These are phyloP conservation scores for Ophiocordyceps camponoti-leonardi DNA, from an alignment of 2,329 filamentous ascomycete genomes.

Conservation along the genomic window DNA sequence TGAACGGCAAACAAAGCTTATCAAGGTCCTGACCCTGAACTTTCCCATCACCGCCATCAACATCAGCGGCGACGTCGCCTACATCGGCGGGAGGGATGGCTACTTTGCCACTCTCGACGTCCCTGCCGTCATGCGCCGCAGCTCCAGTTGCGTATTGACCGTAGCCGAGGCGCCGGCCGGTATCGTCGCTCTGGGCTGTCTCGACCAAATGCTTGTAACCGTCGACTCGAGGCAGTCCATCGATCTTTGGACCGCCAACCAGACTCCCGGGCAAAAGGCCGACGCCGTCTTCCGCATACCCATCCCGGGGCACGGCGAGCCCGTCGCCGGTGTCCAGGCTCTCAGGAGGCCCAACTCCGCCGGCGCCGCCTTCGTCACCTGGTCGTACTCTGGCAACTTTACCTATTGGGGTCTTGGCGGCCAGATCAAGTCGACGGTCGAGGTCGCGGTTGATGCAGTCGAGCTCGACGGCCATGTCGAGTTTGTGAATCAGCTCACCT, in stretches of 20 bases:
- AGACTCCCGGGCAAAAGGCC: conserved; percentile 21
- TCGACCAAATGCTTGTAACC: conserved; percentile 50
- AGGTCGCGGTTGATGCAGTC: conserved; percentile 51
- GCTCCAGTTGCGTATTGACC: conserved; percentile 19
- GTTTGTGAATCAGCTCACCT: conserved; percentile 38
- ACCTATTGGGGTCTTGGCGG: conserved; percentile 72
- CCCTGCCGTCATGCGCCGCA: conserved; percentile 26
- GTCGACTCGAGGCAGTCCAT: conserved; percentile 64
- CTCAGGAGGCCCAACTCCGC: conserved; percentile 42
- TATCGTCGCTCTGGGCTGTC: conserved; percentile 51
- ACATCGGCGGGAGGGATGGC: conserved; percentile 52
- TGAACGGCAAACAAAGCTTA: conserved; percentile 52
- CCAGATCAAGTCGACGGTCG: conserved; percentile 42
- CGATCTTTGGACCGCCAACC: conserved; percentile 40
- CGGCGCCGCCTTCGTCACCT: conserved; percentile 68
- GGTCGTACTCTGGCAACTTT: conserved; percentile 66
- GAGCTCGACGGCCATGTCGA: conserved; percentile 32
- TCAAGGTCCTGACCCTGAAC: conserved; percentile 45
- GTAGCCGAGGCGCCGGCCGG: conserved; percentile 21
- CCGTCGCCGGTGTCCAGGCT: conserved; percentile 56
- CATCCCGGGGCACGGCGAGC: conserved; percentile 44
- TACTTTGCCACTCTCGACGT: conserved; percentile 37
- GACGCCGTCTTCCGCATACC: conserved; percentile 28
- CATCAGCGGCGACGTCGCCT: conserved; percentile 38
- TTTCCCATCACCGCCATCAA: conserved; percentile 54